These are phyloP conservation scores for Termitomyces eurrhizus DNA, from an alignment of 768 basidiomycete genomes.

Conservation along the genomic window DNA sequence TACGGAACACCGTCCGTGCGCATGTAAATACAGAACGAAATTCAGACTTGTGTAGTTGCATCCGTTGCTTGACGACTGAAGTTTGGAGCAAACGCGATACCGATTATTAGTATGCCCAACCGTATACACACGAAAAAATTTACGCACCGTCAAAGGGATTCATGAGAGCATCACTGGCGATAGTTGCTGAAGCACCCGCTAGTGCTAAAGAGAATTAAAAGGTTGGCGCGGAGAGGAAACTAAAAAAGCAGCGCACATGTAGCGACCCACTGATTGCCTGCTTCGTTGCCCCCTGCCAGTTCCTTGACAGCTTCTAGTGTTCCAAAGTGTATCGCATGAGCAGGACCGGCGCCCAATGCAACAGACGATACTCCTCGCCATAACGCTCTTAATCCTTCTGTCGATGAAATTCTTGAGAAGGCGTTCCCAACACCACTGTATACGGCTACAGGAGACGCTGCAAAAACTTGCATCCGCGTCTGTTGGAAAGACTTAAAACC, in stretches of 20 bases:
- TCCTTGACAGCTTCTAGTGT: slow-evolving; percentile 95
- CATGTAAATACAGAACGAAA: slow-evolving; percentile 87
- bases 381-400: slow-evolving; percentile 85
- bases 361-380: slow-evolving; percentile 98
- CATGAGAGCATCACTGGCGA: slow-evolving; percentile 96
- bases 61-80: slow-evolving; percentile 97
- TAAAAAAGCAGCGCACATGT: slow-evolving; percentile 60
- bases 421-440: slow-evolving; percentile 91
- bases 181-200: slow-evolving; percentile 92
- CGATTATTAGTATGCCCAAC: neutral
- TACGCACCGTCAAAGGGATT: slow-evolving; percentile 96
- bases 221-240: neutral
- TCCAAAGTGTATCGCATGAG: slow-evolving; percentile 97
- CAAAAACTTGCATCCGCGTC: slow-evolving; percentile 99
- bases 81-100: neutral
- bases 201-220: slow-evolving; percentile 48
- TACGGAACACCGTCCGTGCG: slow-evolving; percentile 77
- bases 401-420: slow-evolving; percentile 87
- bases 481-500: slow-evolving; percentile 26
- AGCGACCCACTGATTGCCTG: slow-evolving; percentile 79
- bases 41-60: slow-evolving; percentile 95
- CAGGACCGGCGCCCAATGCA: slow-evolving; percentile 94
- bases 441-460: slow-evolving; percentile 77
- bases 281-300: slow-evolving; percentile 79
- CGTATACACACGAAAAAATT: slow-evolving; percentile 3